A percentile compares a stretch with the other conserved stretches of the same genome.
Evolutionary conservation across 352 stramenopile species (phyloP).

Genomic region (Pythium periplocum): DNA sequence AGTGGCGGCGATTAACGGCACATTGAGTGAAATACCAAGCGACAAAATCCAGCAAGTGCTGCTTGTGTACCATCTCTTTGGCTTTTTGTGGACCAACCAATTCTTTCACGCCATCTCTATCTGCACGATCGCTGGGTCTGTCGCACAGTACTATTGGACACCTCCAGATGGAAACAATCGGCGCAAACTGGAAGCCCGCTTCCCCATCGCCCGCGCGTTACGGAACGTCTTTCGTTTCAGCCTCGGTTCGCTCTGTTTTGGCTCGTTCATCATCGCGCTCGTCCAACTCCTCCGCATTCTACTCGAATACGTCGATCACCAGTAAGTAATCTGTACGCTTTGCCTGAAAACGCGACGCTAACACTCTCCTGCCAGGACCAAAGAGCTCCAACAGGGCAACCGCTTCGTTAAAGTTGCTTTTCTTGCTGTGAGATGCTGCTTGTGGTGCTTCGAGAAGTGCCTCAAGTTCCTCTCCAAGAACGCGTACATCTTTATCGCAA

Average conservation of each 20-base stretch:
- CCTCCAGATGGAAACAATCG: conserved; percentile 21
- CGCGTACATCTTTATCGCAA: conserved; percentile 89
- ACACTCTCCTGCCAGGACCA: conserved; percentile 38
- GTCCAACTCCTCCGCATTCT: conserved; percentile 93
- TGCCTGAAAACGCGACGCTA: not conserved
- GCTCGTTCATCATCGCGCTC: conserved; percentile 95
- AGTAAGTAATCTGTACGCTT: conserved; percentile 31
- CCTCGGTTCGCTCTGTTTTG: conserved; percentile 94
- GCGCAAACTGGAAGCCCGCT: conserved; percentile 40
- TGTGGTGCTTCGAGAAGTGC: conserved; percentile 95
- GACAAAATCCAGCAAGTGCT: conserved; percentile 43
- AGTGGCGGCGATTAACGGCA: conserved; percentile 13
- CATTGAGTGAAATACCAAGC: conserved; percentile 29
- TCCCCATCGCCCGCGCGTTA: conserved; percentile 60
- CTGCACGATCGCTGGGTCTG: conserved; percentile 89
- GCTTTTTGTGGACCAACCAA: conserved; percentile 95
- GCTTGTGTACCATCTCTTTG: conserved; percentile 89
- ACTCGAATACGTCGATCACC: conserved; percentile 93
- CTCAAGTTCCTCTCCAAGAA: conserved; percentile 98
- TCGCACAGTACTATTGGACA: conserved; percentile 93
- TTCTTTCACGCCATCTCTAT: conserved; percentile 95
- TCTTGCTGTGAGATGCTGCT: conserved; percentile 77
- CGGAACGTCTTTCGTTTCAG: conserved; percentile 84
- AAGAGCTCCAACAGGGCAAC: conserved; percentile 70
- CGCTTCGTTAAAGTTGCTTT: conserved; percentile 82